Base-by-base conservation (phyloP, 495 filamentous ascomycete genomes). In the Aspergillus kassunensis region DNA sequence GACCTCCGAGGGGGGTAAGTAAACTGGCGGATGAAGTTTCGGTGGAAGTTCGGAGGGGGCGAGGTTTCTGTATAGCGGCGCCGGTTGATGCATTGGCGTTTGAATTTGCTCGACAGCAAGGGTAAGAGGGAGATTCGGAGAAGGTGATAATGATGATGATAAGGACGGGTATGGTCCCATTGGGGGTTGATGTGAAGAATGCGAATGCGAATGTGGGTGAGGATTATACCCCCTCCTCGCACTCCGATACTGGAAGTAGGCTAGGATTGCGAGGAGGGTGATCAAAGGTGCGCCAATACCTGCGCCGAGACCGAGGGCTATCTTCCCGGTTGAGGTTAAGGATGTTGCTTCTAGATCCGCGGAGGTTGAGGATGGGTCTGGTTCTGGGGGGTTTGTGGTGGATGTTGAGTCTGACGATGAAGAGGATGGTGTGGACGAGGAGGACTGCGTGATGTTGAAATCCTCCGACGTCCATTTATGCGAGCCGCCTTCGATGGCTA, bases 301-400 rank as follows among this genome's bases (percentile, higher is more conserved):
- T 1, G 35, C 51, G 20, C 51, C 51, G 23, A 53, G 51, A 6
- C 51, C 51, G 1, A 53, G 42, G 16, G 51, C 51, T 31, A 53
- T 53, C 41, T 53, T 53, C 3, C 51, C 51, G n/a, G 42, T 53
- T 13, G 51, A 53, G 15, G 51, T 53, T 6, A 53, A 21, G 39
- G 49, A 35, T 13, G 33, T 19, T 19, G 39, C 1, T 30, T 41
- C 39, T n/a, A n/a, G n/a, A n/a, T n/a, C n/a, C n/a, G 5, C 30
- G 16, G 15, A n/a, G 1, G 30, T 29, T 23, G 50, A 12, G 11
- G 10, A 2, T 39, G 42, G 13, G 8, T 53, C 35, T 40, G 33
- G 13, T 18, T 24, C 24, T 40, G 47, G 6, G 20, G 45, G 7
- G 5, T 21, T 24, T 41, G 37, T 23, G 23, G n/a, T 3, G n/a